Conservation (phyloP, 2,329 filamentous ascomycete genomes). For the Fusarium subglutinans region DNA sequence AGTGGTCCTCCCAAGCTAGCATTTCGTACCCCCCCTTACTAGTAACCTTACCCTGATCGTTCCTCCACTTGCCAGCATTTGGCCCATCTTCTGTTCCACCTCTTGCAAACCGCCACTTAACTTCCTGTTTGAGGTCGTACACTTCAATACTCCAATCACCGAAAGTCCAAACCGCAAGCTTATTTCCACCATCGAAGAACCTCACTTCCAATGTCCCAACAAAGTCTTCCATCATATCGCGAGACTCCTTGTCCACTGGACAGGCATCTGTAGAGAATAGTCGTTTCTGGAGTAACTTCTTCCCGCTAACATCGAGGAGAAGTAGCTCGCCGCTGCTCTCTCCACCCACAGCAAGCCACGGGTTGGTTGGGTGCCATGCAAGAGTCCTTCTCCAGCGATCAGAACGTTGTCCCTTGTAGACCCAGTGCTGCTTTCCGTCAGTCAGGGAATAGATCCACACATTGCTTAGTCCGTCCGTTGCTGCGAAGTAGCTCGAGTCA, state of each 20-base stretch:
- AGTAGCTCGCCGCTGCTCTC: slow-evolving; percentile 6
- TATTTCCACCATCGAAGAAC: slow-evolving; percentile 18
- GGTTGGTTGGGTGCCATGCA: slow-evolving; percentile 14
- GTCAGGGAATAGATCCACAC: not conserved
- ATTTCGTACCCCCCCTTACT: slow-evolving; percentile 1
- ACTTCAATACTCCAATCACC: slow-evolving; percentile 22
- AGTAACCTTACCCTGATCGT: slow-evolving; percentile 15
- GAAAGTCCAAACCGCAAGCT: not conserved
- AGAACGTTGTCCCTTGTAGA: not conserved
- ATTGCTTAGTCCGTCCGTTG: slow-evolving; percentile 6
- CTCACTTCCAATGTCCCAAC: not conserved
- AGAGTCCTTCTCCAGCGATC: slow-evolving; percentile 7
- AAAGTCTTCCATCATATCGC: not conserved
- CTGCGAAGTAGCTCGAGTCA: slow-evolving; percentile 1
- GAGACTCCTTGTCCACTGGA: not conserved
- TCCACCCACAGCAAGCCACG: slow-evolving; percentile 11
- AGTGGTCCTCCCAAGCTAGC: slow-evolving; percentile 13
- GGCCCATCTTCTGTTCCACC: slow-evolving; percentile 17
- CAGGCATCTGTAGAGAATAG: slow-evolving; percentile 1
- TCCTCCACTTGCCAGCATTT: slow-evolving; percentile 5
- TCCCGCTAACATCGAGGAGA: not conserved
- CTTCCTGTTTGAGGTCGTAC: slow-evolving; percentile 4
- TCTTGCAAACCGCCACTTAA: slow-evolving; percentile 23
- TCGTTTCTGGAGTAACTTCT: not conserved
- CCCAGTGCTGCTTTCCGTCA: not conserved